Evolutionary conservation across 78 protist genomes (phyloP), one percentile per base, ranked within the genome.

Genomic region (Fonticula alba): DNA sequence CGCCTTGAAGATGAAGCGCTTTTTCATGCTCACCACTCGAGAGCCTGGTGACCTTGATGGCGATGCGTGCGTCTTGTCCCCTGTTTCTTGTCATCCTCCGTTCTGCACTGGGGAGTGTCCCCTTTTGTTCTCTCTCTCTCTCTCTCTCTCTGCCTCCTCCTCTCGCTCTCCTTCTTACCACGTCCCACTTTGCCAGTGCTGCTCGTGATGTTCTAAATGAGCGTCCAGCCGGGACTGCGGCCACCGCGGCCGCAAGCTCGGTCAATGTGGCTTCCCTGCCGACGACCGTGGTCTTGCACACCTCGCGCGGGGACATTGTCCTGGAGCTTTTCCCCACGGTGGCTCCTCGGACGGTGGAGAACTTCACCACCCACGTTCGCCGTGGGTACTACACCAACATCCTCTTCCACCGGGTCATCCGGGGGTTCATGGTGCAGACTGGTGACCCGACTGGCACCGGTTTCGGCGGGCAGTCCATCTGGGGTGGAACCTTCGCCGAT

Each of bases 371-470:
- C 46, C 95, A 83, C 66, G 38, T 85, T 17, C 65, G 73, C 52
- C 81, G 80, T 27, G 82, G 90, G 1, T 94, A 91, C 73, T 83
- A 73, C 62, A 62, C 74, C 69, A 68, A 71, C 50, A 43, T 64
- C 51, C 46, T 73, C 47, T 88, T 88, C 80, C 95, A 88, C 69
- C 76, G 96, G 27, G 94, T 89, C 36, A 85, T 92, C 65, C 75
- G 82, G 58, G 80, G 71, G 29, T 94, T 94, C 65, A 92, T 94
- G 92, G 54, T 87, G 24, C 98, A 93, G 47, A 82, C 90, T 10
- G 98, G 98, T 38, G 98, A 91, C 66, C 95, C 96, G 0, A 1
- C 40, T 40, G 81, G 82, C 27, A 75, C 60, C n/a, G 89, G 89
- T 22, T 74, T 79, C 0, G 89, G 85, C 0, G 92, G 90, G 37